A percentile compares a stretch with the other conserved stretches of the same genome.
Evolutionary conservation across 192 early-diverging fungal species (phyloP).

Genomic region (Podila epicladia): DNA sequence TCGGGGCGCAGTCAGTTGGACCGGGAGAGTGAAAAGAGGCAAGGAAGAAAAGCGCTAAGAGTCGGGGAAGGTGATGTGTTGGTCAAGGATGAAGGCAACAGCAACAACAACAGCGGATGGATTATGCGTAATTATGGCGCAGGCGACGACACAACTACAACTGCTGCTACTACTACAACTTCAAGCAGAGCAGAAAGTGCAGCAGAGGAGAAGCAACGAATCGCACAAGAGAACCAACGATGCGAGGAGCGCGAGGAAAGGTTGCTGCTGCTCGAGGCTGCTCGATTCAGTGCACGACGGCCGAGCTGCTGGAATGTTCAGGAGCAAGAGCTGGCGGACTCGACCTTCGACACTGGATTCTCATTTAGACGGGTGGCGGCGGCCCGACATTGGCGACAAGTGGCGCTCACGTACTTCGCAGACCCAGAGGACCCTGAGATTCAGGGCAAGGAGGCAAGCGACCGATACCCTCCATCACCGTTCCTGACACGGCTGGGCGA

Average conservation of each 20-base stretch:
- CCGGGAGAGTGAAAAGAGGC: neutral
- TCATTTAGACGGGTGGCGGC: conserved; percentile 13
- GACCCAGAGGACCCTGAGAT: neutral
- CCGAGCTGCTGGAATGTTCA: neutral
- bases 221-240: conserved; percentile 10
- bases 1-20: neutral
- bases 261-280: conserved; percentile 29
- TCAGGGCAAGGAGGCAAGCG: neutral
- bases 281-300: conserved; percentile 16
- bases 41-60: neutral
- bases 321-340: neutral
- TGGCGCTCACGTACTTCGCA: conserved; percentile 18
- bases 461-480: conserved; percentile 17
- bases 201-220: conserved; percentile 8
- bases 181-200: neutral
- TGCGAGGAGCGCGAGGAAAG: conserved; percentile 44
- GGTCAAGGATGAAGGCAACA: neutral
- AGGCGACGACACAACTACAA: neutral
- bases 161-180: neutral
- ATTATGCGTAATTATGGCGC: too few species aligned
- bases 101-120: neutral
- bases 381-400: conserved; percentile 24
- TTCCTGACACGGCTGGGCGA: conserved; percentile 22
- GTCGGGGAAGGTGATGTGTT: neutral
- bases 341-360: neutral